These are phyloP conservation scores for Starmerella khaoyaiensis DNA, from an alignment of 805 yeast species.

Conservation along the genomic window DNA sequence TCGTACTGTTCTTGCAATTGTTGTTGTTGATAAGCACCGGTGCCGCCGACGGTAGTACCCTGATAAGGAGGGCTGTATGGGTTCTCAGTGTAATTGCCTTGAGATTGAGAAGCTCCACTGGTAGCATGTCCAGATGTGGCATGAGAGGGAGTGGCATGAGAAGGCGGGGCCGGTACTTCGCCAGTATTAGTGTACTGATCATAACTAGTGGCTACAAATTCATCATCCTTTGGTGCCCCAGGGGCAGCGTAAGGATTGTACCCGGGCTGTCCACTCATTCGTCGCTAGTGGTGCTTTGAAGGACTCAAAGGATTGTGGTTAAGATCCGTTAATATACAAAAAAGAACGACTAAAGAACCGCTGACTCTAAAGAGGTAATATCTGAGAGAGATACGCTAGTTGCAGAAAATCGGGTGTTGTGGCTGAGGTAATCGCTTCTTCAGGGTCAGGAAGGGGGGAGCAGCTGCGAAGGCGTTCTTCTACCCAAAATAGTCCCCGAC, in stretches of 20 bases:
- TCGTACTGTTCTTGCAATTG: slow-evolving; percentile 18
- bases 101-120: not conserved
- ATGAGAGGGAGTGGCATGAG: slow-evolving; percentile 1
- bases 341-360: too few relatives aligned
- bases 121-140: not conserved
- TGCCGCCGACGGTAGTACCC: not conserved
- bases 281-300: too few relatives aligned
- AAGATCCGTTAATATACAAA: too few relatives aligned
- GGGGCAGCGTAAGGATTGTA: slow-evolving; percentile 18
- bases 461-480: too few relatives aligned
- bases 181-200: slow-evolving; percentile 11
- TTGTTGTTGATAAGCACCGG: slow-evolving; percentile 5
- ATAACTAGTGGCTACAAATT: slow-evolving; percentile 17
- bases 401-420: too few relatives aligned
- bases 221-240: slow-evolving; percentile 6
- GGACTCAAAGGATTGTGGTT: too few relatives aligned
- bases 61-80: not conserved
- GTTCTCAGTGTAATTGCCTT: not conserved
- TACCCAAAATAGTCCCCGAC: too few relatives aligned
- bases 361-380: too few relatives aligned
- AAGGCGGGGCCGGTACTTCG: slow-evolving; percentile 1
- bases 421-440: too few relatives aligned
- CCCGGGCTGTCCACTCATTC: slow-evolving; percentile 10
- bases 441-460: too few relatives aligned
- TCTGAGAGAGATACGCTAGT: too few relatives aligned